phyloP scores from a whole-genome alignment of 148 eudicot species.

The Chenopodium album region DNA sequence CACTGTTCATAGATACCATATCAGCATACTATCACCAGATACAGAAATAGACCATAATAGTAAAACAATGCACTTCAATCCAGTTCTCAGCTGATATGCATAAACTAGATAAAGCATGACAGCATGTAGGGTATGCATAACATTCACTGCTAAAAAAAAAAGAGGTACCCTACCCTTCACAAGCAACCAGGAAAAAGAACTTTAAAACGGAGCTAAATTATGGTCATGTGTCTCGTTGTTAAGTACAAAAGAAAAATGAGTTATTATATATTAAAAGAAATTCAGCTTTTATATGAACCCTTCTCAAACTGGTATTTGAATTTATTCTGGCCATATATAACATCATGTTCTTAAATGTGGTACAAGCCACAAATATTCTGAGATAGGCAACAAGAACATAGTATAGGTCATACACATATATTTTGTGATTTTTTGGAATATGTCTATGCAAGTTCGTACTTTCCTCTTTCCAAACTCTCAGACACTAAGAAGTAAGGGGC shows the following conservation, averaged over 20 bases:
- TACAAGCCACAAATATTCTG: background rate
- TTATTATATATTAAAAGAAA: background rate
- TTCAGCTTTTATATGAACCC: background rate
- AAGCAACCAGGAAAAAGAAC: background rate
- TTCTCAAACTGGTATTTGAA: background rate
- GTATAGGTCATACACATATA: background rate
- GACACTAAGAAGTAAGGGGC: background rate
- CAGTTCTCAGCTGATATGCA: background rate
- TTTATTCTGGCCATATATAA: background rate
- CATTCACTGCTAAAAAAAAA: background rate
- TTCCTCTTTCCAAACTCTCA: background rate
- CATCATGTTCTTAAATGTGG: background rate
- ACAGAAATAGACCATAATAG: background rate
- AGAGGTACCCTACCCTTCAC: background rate
- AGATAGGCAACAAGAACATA: background rate
- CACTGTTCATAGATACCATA: slow-evolving; percentile 52
- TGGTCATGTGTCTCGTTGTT: background rate
- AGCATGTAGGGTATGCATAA: background rate
- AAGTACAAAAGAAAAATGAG: background rate
- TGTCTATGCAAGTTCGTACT: background rate
- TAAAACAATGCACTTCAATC: background rate
- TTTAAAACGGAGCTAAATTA: background rate
- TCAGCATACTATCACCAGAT: slow-evolving; percentile 1
- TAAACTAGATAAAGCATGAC: background rate
- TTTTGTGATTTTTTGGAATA: background rate